A percentile compares a stretch with the other conserved stretches of the same genome.
phyloP scores from a whole-genome alignment of 140 eudicot species.

The Stevia rebaudiana region DNA sequence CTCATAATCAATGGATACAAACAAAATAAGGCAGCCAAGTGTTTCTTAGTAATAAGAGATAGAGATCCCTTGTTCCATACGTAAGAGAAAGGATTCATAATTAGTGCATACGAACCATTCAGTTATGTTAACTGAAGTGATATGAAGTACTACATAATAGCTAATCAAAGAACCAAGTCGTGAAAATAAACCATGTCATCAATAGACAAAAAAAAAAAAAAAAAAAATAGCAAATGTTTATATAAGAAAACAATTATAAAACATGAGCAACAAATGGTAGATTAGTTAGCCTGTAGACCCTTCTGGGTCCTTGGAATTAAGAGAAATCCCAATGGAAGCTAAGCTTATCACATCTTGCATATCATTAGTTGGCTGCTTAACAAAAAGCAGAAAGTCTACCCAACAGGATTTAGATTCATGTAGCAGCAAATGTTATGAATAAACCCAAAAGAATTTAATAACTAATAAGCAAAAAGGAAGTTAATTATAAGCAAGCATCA shows the following conservation, averaged over 20 bases:
- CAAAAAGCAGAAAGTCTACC: constrained; percentile 1
- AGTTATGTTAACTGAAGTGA: too few species aligned
- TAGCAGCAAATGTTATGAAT: constrained; percentile 1
- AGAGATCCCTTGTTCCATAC: too few species aligned
- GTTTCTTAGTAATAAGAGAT: too few species aligned
- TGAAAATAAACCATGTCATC: background rate
- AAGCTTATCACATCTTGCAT: constrained; percentile 59
- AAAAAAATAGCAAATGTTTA: background rate
- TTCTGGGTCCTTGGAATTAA: constrained; percentile 69
- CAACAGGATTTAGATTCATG: background rate
- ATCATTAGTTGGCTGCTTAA: constrained; percentile 80
- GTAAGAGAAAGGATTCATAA: too few species aligned
- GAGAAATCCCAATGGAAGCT: constrained; percentile 67
- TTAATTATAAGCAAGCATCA: too few species aligned
- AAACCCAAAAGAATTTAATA: too few species aligned
- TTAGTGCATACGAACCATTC: too few species aligned
- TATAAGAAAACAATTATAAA: background rate
- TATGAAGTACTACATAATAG: constrained; percentile 74
- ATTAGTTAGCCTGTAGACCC: constrained; percentile 64
- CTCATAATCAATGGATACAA: too few species aligned
- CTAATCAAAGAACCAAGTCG: constrained; percentile 7
- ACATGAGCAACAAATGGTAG: background rate
- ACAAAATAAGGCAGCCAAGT: too few species aligned
- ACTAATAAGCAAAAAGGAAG: too few species aligned
- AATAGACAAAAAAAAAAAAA: background rate